Conservation (phyloP, 192 early-diverging fungal genomes). For the Coemansia sp. region DNA sequence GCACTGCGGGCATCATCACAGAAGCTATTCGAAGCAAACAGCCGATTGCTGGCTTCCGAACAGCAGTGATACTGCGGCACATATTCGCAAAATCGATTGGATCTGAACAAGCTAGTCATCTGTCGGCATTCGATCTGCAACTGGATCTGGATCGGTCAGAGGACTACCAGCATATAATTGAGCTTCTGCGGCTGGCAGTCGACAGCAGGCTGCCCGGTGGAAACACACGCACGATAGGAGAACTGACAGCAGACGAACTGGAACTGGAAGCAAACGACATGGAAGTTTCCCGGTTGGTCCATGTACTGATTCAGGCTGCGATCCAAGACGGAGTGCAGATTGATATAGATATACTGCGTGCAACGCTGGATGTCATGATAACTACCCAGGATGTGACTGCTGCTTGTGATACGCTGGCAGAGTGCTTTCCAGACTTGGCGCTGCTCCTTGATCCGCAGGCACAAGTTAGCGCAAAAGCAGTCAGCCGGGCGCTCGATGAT, state of each 20-base stretch:
- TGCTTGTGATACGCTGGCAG: slow-evolving; percentile 30
- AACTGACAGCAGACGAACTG: slow-evolving; percentile 5
- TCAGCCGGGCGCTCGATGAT: slow-evolving; percentile 1
- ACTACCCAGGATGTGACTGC: slow-evolving; percentile 23
- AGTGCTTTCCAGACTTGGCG: slow-evolving; percentile 26
- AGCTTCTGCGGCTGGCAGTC: slow-evolving; percentile 8
- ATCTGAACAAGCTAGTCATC: neutral
- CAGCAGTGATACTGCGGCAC: slow-evolving; percentile 13
- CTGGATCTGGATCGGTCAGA: slow-evolving; percentile 8
- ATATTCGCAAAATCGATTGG: slow-evolving; percentile 4
- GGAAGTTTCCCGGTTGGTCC: slow-evolving; percentile 16
- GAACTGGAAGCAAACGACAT: slow-evolving; percentile 16
- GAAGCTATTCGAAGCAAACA: neutral
- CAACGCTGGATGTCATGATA: slow-evolving; percentile 20
- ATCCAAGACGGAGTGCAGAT: slow-evolving; percentile 15
- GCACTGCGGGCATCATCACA: neutral
- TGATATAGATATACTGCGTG: slow-evolving; percentile 1
- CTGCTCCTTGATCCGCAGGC: slow-evolving; percentile 23
- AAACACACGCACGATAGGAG: slow-evolving; percentile 13
- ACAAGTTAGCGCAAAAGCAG: neutral
- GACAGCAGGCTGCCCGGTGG: slow-evolving; percentile 9
- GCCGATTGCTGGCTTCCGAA: slow-evolving; percentile 16
- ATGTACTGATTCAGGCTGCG: slow-evolving; percentile 31
- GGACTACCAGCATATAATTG: slow-evolving; percentile 24
- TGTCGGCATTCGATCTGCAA: neutral